Percentiles rank a stretch among this genome's conserved stretches.
Conservation (phyloP, 2,329 filamentous ascomycete species). For the Penicillium corylophilum region DNA sequence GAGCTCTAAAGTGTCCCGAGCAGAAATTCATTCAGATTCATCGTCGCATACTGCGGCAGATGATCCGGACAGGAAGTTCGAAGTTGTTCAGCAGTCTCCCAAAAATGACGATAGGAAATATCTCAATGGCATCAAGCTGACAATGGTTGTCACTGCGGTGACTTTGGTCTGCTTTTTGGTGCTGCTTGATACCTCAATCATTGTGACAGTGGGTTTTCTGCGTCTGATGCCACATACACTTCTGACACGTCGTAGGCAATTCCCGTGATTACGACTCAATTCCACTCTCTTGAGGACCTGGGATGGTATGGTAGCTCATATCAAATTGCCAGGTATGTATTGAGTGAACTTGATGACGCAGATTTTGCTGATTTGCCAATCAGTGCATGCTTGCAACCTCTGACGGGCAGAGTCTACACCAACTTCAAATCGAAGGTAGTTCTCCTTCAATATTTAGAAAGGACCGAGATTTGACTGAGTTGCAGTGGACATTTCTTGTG, state of each 20-base stretch:
- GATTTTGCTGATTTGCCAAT: constrained; percentile 12
- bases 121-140: constrained; percentile 14
- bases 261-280: constrained; percentile 45
- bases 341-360: neutral
- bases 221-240: neutral
- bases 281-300: constrained; percentile 35
- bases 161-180: constrained; percentile 17
- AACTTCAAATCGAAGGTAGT: constrained; percentile 39
- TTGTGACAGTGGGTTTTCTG: constrained; percentile 14
- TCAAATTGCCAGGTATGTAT: constrained; percentile 36
- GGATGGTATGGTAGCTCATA: constrained; percentile 41
- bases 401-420: constrained; percentile 54
- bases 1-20: neutral
- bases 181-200: constrained; percentile 17
- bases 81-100: neutral
- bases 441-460: too few species aligned
- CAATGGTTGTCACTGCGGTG: constrained; percentile 7
- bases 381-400: constrained; percentile 52
- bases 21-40: neutral
- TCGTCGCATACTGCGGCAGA: neutral
- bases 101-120: constrained; percentile 9
- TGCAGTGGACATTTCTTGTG: constrained; percentile 24
- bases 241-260: constrained; percentile 15
- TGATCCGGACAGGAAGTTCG: neutral
- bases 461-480: neutral